phyloP scores from a whole-genome alignment of 805 yeast species.

The Candida cerambycidarum region DNA sequence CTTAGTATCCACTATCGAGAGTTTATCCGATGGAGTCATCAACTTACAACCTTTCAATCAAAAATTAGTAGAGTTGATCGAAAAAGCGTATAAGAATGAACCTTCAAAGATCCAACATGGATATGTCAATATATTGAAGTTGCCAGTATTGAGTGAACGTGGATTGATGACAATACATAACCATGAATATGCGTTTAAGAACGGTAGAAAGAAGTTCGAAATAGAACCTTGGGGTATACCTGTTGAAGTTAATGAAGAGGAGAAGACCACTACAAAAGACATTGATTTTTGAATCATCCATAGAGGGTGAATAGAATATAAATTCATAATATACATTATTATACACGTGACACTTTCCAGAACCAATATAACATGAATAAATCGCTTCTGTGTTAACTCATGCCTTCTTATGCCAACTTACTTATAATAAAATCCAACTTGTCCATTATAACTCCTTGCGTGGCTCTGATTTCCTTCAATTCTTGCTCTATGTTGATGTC shows the following conservation, averaged over 20 bases:
- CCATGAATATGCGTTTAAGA: constrained; percentile 83
- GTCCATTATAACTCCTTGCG: constrained; percentile 8
- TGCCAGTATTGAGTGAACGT: constrained; percentile 69
- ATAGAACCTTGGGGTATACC: constrained; percentile 97
- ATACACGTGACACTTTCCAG: background rate
- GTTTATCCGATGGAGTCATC: constrained; percentile 62
- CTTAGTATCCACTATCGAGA: constrained; percentile 52
- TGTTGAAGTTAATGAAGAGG: constrained; percentile 73
- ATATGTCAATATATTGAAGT: constrained; percentile 67
- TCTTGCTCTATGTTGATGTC: constrained; percentile 5
- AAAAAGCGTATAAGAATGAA: constrained; percentile 65
- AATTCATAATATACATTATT: constrained; percentile 5
- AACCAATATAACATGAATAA: no score
- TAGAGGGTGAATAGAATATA: no score
- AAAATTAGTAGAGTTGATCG: constrained; percentile 63
- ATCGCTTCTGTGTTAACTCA: background rate
- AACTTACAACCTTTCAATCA: constrained; percentile 82
- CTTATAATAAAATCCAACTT: constrained; percentile 12
- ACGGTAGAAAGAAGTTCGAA: constrained; percentile 79
- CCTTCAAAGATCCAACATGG: constrained; percentile 86
- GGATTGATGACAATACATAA: constrained; percentile 77
- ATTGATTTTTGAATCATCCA: constrained; percentile 38
- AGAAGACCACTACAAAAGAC: constrained; percentile 17
- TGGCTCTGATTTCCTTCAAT: background rate
- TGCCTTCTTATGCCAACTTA: background rate